Conservation (phyloP, 108 stramenopile genomes). For the Cyclotella choctawhatcheeana region DNA sequence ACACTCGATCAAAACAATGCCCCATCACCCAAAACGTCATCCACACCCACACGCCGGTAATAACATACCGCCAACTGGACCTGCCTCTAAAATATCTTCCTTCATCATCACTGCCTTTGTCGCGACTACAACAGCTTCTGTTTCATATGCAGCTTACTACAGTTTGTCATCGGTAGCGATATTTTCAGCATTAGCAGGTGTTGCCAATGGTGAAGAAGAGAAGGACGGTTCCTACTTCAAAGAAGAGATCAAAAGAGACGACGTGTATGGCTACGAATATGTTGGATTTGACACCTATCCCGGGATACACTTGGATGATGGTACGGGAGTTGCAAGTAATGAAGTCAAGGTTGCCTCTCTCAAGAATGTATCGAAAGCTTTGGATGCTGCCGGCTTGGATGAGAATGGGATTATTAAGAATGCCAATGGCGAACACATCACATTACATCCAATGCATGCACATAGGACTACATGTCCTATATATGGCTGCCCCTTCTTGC, state of each 20-base stretch:
- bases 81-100: conserved; percentile 11
- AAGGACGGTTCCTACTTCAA: not conserved
- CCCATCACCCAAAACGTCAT: not conserved
- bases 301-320: conserved; percentile 28
- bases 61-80: not conserved
- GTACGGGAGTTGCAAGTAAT: conserved; percentile 25
- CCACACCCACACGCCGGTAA: not conserved
- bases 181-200: conserved; percentile 5
- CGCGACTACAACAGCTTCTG: conserved; percentile 42
- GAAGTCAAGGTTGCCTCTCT: conserved; percentile 35
- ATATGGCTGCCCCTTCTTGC: too few species aligned
- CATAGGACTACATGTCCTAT: conserved; percentile 21
- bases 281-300: conserved; percentile 49
- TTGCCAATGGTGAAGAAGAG: conserved; percentile 5
- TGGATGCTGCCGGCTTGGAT: conserved; percentile 49
- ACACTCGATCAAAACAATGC: conserved; percentile 3
- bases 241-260: conserved; percentile 42
- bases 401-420: conserved; percentile 34
- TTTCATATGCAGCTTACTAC: conserved; percentile 37
- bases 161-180: conserved; percentile 22
- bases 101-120: conserved; percentile 31
- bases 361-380: conserved; percentile 14
- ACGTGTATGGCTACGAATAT: conserved; percentile 49
- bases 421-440: conserved; percentile 17
- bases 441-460: conserved; percentile 39